Base-by-base conservation (phyloP, 331 rosid species). In the Malus hybrid region DNA sequence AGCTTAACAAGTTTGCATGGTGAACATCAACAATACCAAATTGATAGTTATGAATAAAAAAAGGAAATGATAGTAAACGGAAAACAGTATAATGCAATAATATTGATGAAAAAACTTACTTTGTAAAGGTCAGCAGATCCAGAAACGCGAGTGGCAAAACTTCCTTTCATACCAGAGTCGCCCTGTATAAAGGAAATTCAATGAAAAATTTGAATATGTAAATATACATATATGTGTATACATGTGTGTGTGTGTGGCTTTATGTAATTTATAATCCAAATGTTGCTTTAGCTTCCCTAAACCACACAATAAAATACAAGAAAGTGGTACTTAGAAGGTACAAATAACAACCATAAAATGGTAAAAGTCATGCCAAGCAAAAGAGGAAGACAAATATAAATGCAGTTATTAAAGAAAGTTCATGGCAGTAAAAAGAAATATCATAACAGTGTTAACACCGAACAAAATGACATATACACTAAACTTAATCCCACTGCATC, bases 41-140 rank as follows among this genome's bases (percentile, higher is more conserved):
- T 22, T 68, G 57, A 68, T 39, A 68, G 4, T 71, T 1, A 56
- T 10, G 13, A 13, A 72, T 22, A 22, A 39, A 24, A 13, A 2
- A 34, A 1, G 6, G 19, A 20, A 22, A n/a, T 60, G 29, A 9
- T 14, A 36, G 14, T 14, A 34, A 20, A 56, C 1, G 12, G 54
- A 52, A n/a, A 18, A 18, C 44, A 42, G 18, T 16, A 15, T 10
- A 13, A 46, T 39, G 65, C 54, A 70, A 74, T 46, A 50, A 48
- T 73, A 10, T 39, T 50, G 54, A 42, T 19, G 60, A 24, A 72
- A 64, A 74, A 20, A 76, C 95, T 76, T 83, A 94, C 99, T 80
- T 83, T 86, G 88, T 84, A 94, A 67, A 94, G 97, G 71, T 94
- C 99, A 67, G 99, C 85, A 75, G 99, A 94, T 70, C 99, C 99